phyloP scores from a whole-genome alignment of 2,329 filamentous ascomycete genomes.

The Aureobasidium sp. region DNA sequence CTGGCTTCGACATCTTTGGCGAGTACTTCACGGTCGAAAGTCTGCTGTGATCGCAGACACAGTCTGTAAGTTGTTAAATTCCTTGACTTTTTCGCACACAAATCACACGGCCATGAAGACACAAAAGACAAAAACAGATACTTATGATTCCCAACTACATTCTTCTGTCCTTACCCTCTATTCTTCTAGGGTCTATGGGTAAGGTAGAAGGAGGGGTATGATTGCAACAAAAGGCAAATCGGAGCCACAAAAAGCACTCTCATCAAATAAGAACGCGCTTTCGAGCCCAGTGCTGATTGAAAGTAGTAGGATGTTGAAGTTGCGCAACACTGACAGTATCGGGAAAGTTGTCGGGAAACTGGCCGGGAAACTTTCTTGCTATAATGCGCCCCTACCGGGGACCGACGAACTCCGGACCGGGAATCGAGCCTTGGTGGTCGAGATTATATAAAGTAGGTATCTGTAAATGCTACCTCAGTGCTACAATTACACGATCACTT shows the following conservation, averaged over 20 bases:
- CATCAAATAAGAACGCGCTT: background rate
- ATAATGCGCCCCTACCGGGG: too few relatives aligned
- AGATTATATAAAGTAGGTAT: background rate
- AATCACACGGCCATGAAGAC: background rate
- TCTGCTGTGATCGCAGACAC: background rate
- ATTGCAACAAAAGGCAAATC: constrained; percentile 15
- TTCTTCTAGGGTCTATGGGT: background rate
- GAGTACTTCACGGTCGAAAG: constrained; percentile 12
- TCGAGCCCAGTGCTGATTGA: background rate
- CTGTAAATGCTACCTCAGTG: too few relatives aligned
- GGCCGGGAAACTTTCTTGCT: too few relatives aligned
- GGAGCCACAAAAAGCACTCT: background rate
- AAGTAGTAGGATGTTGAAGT: background rate
- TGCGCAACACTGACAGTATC: background rate
- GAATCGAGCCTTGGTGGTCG: too few relatives aligned
- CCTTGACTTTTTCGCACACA: background rate
- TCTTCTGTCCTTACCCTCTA: background rate
- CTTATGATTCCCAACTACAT: background rate
- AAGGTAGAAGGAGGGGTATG: background rate
- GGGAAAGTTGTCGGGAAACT: background rate
- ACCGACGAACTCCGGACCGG: too few relatives aligned
- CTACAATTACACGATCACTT: too few relatives aligned
- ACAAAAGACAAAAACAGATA: constrained; percentile 11
- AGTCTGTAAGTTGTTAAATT: background rate
- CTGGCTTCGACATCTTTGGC: constrained; percentile 14